These are phyloP conservation scores for Cladosporium phlei DNA, from an alignment of 2,329 filamentous ascomycete genomes.

Conservation along the genomic window DNA sequence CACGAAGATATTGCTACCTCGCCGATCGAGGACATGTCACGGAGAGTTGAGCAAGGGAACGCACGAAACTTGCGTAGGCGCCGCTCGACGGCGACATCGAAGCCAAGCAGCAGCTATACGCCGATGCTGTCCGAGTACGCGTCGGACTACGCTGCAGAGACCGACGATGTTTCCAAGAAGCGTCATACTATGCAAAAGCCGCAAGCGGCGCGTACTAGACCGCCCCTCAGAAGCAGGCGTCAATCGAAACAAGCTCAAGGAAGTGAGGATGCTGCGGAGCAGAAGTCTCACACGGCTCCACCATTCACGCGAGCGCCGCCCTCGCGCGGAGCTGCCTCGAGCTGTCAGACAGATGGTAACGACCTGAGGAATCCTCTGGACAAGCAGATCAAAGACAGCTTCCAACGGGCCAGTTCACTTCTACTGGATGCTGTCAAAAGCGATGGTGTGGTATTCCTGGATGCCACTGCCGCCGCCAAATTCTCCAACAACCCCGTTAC, in stretches of 20 bases:
- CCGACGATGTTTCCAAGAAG: background rate
- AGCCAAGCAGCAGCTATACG: background rate
- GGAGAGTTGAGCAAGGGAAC: background rate
- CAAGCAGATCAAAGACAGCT: conserved; percentile 1
- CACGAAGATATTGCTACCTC: background rate
- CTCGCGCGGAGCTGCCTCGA: background rate
- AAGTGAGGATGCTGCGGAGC: background rate
- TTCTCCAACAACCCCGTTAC: background rate
- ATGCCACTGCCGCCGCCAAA: conserved; percentile 27
- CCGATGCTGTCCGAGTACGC: conserved; percentile 1
- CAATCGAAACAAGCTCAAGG: background rate
- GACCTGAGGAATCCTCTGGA: background rate
- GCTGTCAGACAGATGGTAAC: background rate
- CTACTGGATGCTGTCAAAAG: conserved; percentile 46
- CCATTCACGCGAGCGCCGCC: background rate
- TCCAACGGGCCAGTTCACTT: conserved; percentile 22
- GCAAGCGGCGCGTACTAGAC: too few species aligned
- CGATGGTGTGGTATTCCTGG: conserved; percentile 46
- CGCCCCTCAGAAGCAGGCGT: too few species aligned
- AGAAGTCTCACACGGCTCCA: background rate
- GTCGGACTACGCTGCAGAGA: background rate
- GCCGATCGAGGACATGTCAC: background rate
- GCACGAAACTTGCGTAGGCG: background rate
- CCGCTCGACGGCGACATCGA: background rate
- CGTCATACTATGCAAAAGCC: background rate